Base-by-base conservation (phyloP, 202 grass and related monocot genomes). In the Brachypodium distachyon region DNA sequence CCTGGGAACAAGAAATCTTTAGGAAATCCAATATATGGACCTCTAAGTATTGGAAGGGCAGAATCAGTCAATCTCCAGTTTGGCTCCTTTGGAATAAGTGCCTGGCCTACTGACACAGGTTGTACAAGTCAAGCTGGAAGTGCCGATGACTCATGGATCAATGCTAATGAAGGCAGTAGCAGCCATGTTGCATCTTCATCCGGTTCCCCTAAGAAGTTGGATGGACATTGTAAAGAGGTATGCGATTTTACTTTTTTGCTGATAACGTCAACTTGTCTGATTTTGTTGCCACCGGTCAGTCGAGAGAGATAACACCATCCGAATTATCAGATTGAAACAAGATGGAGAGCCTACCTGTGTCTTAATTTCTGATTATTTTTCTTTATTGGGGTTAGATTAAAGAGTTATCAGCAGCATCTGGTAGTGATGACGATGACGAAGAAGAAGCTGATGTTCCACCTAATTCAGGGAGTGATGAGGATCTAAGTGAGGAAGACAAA, bases 61-160 rank as follows among this genome's bases (percentile, higher is more conserved):
- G 95, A 98, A 72, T 86, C 82, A 11, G 74, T 92, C 49, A 98
- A 95, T 87, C 82, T 98, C 37, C 95, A 92, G 53, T 98, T 95
- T 85, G 91, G 91, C 39, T 76, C 79, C 66, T 94, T 98, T 58
- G 91, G 95, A 29, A 94, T 98, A 79, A 94, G 95, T 76, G 82
- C 91, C 4, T 98, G 95, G 91, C 91, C 95, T 67, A 90, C 73
- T 61, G 91, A 95, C 84, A 83, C 87, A 28, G 82, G 95, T 25
- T 72, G 91, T 79, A 86, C 95, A 25, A 95, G 89, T 83, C 84
- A 98, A 83, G 71, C 80, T 57, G 89, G 80, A 78, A 90, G 48
- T 60, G 56, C 46, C 12, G 87, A 94, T 57, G 89, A 90, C 70
- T 88, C 83, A 19, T 74, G 83, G 76, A 63, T 65, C 42, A 82